Percentiles rank a stretch among this genome's conserved stretches.
Conservation (phyloP, 352 stramenopile species). For the Bremia lactucae region DNA sequence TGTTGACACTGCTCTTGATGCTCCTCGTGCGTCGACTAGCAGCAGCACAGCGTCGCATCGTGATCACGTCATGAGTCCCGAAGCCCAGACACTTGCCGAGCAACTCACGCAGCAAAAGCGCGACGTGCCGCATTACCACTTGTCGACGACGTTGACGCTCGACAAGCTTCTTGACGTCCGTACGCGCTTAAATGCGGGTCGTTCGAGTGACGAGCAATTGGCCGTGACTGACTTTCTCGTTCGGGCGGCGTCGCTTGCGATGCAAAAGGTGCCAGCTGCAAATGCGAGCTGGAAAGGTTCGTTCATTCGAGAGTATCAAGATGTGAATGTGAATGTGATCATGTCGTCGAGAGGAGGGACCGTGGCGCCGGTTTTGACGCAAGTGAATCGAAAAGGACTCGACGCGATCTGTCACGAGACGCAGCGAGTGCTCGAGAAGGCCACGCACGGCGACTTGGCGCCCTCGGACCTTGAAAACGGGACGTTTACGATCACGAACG, state of each 20-base stretch:
- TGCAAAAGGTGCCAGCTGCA: conserved; percentile 93
- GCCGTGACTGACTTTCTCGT: conserved; percentile 99
- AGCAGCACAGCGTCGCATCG: conserved; percentile 90
- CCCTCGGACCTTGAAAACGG: conserved; percentile 61
- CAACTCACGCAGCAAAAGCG: conserved; percentile 90
- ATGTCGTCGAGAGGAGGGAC: conserved; percentile 69
- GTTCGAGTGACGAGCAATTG: conserved; percentile 86
- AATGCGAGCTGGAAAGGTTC: conserved; percentile 81
- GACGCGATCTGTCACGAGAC: conserved; percentile 56
- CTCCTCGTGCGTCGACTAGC: conserved; percentile 24
- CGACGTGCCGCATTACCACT: conserved; percentile 95
- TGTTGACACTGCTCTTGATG: conserved; percentile 15
- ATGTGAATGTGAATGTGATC: conserved; percentile 91
- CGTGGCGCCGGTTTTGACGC: conserved; percentile 94
- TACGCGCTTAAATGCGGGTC: conserved; percentile 87
- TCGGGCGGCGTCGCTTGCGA: conserved; percentile 89
- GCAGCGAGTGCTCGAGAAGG: conserved; percentile 29
- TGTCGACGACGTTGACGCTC: conserved; percentile 90
- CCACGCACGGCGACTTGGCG: conserved; percentile 27
- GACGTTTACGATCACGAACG: conserved; percentile 95
- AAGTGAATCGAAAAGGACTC: conserved; percentile 49
- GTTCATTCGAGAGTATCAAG: conserved; percentile 93
- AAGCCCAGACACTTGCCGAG: conserved; percentile 69
- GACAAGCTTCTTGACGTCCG: conserved; percentile 87
- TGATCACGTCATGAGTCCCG: conserved; percentile 87